Evolutionary conservation across 345 rosid species (phyloP), one percentile per base, ranked within the genome.

Genomic region (Populus ilicifolia): DNA sequence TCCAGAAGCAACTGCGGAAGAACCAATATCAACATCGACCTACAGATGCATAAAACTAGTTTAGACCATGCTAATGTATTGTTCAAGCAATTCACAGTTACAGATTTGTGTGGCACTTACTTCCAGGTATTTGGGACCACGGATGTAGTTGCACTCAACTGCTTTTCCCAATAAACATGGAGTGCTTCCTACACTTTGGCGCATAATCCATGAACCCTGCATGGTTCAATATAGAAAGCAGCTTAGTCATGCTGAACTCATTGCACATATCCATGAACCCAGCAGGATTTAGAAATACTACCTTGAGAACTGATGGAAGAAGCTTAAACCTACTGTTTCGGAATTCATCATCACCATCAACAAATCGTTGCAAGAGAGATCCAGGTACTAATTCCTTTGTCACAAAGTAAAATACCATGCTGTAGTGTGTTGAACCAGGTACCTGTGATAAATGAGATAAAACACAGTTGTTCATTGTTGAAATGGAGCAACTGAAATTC

Each of bases 131-230:
- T 89, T 85, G n/a, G 90, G 87, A 77, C 93, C 89, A n/a, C 97
- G 97, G 41, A 93, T 89, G 80, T 96, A 96, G 84, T 86, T 96
- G 91, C 97, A 90, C 75, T 96, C 99, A 73, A 96, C 95, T 48
- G 98, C 97, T 83, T 93, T 93, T 36, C 99, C 99, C 79, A 96
- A 82, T 71, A 96, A 87, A 83, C 99, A 96, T 12, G 99, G 97
- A n/a, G 97, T 96, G 86, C 97, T 96, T 80, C 99, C 99, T 71
- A 91, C 98, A 75, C 99, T 96, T 82, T 96, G 99, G 63, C 97
- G 91, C 71, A 96, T 98, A 71, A 96, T 93, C 99, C 99, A 96
- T 38, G 99, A 96, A 20, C 99, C 99, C 99, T 93, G 88, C 78
- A 78, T 50, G 44, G 20, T 66, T 67, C 9, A 46, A 35, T 46